Percentiles rank a stretch among this genome's conserved stretches.
Evolutionary conservation across 2,329 filamentous ascomycete species (phyloP).

Genomic region (Thielaviopsis euricoi): DNA sequence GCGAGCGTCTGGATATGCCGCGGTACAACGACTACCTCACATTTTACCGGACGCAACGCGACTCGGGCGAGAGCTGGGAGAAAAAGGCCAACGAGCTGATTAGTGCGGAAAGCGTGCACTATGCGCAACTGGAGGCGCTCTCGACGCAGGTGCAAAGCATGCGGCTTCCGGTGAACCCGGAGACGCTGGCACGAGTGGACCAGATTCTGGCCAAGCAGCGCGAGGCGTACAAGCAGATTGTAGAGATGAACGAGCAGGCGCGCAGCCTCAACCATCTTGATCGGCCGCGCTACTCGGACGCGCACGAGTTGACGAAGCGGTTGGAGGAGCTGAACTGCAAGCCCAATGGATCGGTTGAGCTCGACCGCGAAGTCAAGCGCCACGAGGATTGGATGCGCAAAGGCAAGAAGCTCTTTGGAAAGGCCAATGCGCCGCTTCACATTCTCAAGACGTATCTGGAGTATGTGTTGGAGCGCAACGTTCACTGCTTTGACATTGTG

Average conservation of each 20-base stretch:
- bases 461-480: slow-evolving; percentile 77
- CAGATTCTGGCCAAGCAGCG: slow-evolving; percentile 90
- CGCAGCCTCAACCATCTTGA: slow-evolving; percentile 59
- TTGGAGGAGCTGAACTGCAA: slow-evolving; percentile 85
- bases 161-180: slow-evolving; percentile 61
- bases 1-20: slow-evolving; percentile 59
- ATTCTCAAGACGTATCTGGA: slow-evolving; percentile 92
- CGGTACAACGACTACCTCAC: slow-evolving; percentile 65
- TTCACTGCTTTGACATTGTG: slow-evolving; percentile 76
- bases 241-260: slow-evolving; percentile 64
- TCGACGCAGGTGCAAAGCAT: slow-evolving; percentile 60
- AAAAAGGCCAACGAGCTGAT: slow-evolving; percentile 84
- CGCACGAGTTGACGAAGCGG: slow-evolving; percentile 76
- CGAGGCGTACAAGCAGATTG: slow-evolving; percentile 78
- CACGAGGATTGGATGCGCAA: slow-evolving; percentile 99
- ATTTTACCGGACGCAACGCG: slow-evolving; percentile 59
- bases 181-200: slow-evolving; percentile 70
- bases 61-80: slow-evolving; percentile 76
- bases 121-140: slow-evolving; percentile 82
- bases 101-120: slow-evolving; percentile 79
- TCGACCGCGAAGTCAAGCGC: slow-evolving; percentile 84
- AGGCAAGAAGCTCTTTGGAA: slow-evolving; percentile 94
- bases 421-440: slow-evolving; percentile 90
- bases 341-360: slow-evolving; percentile 73
- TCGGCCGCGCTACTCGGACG: slow-evolving; percentile 74